These are phyloP conservation scores for Fusarium sulawesiense DNA, from an alignment of 2,329 filamentous ascomycete genomes.

Conservation along the genomic window DNA sequence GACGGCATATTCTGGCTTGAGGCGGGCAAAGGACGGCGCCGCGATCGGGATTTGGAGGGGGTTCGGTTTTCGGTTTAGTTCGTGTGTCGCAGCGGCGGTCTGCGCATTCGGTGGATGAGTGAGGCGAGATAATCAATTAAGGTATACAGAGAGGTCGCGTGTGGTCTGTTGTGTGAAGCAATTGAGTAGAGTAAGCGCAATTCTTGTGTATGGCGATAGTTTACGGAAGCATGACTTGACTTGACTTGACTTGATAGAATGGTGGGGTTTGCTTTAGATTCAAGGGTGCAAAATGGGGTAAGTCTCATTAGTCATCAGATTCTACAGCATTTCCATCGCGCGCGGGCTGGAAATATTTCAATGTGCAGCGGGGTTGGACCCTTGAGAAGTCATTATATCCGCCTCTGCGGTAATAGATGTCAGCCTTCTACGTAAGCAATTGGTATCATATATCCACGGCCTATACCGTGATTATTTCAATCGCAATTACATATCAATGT, in stretches of 20 bases:
- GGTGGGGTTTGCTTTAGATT: constrained; percentile 37
- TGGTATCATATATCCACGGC: neutral
- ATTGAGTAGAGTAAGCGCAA: constrained; percentile 28
- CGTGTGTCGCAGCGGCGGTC: constrained; percentile 30
- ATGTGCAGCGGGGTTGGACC: constrained; percentile 7
- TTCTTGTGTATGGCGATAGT: constrained; percentile 41
- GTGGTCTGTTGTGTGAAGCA: constrained; percentile 15
- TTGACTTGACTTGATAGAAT: constrained; percentile 32
- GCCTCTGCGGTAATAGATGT: neutral
- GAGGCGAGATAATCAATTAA: neutral
- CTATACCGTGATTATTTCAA: no score
- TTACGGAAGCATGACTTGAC: constrained; percentile 40
- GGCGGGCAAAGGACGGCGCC: constrained; percentile 37
- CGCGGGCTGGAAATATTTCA: constrained; percentile 29
- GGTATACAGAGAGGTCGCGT: constrained; percentile 15
- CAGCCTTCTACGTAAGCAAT: constrained; percentile 11
- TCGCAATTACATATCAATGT: neutral
- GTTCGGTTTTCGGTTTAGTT: constrained; percentile 30
- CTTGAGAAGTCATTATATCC: constrained; percentile 14
- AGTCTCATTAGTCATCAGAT: constrained; percentile 40
- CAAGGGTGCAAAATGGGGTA: constrained; percentile 28
- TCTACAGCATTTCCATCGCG: constrained; percentile 26
- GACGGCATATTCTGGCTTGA: constrained; percentile 45
- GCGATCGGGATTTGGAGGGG: constrained; percentile 39
- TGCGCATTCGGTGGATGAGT: constrained; percentile 25